Conservation (phyloP, 1,139 yeast species). For the Tardiomyces digboiensis region DNA sequence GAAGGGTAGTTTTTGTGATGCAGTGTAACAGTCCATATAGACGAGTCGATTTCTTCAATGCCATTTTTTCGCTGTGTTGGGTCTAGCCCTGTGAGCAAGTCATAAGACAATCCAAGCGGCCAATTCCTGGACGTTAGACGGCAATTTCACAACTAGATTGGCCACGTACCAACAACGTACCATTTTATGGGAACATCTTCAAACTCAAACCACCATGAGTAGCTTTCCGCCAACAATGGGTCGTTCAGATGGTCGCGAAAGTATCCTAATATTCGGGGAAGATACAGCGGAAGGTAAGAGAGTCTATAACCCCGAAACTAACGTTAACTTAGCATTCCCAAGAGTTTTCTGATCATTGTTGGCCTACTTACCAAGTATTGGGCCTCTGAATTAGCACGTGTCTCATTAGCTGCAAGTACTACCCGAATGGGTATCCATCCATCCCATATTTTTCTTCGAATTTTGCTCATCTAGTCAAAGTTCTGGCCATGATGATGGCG, state of each 20-base stretch:
- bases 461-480: background rate
- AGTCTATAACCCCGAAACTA: constrained; percentile 32
- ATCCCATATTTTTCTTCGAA: background rate
- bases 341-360: background rate
- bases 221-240: constrained; percentile 25
- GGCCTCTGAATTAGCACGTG: background rate
- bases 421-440: background rate
- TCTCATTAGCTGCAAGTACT: background rate
- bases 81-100: constrained; percentile 35
- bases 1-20: constrained; percentile 40
- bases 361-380: background rate
- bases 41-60: constrained; percentile 17
- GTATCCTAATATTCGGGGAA: constrained; percentile 33
- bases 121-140: constrained; percentile 46
- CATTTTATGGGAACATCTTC: constrained; percentile 47
- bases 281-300: constrained; percentile 48
- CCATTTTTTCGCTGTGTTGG: constrained; percentile 18
- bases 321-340: background rate
- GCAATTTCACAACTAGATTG: background rate
- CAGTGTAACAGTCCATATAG: constrained; percentile 42
- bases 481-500: too few species aligned
- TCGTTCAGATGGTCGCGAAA: constrained; percentile 33
- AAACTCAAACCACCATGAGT: constrained; percentile 58
- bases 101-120: constrained; percentile 68
- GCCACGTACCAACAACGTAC: background rate